Base-by-base conservation (phyloP, 495 filamentous ascomycete genomes). In the Astrothelium macrocarpum region DNA sequence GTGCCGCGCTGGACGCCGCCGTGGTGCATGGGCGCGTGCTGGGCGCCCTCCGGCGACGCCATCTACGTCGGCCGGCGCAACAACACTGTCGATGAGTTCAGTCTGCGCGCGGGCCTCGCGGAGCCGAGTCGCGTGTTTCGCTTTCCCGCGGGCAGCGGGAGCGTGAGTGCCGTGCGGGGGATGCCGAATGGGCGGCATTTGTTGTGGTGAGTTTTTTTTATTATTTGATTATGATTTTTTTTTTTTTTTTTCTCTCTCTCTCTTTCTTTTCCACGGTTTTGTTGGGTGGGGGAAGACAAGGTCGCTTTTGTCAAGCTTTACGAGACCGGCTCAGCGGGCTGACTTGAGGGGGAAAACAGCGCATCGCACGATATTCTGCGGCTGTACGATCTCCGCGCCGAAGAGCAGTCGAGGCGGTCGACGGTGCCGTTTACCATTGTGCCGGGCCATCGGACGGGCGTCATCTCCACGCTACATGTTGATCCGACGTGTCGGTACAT, bases 1-100 rank as follows among this genome's bases (percentile, higher is more conserved):
- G 79, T 78, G 18, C 87, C 88, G 60, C 78, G 81, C 11, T 79
- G 77, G 26, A 85, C 87, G 7, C 91, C 95, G 2, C 94, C 91
- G 10, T 98, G 95, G 95, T 97, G 92, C 74, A 97, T 96, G 87
- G 90, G 87, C 65, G 91, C 90, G n/a, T 95, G 90, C 75, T 98
- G 95, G 94, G 91, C 87, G 65, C 91, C 91, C 1, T 89, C 96
- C 75, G 94, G 94, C 29, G 97, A 98, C 74, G 92, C 82, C 75
- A 91, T 98, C 62, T 98, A 96, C 75, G 91, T 88, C 18, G 94
- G 94, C 4, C 83, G 94, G 42, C 81, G 95, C 61, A 98, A 97
- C 74, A 89, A 90, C 62, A 95, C 90, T 0, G 94, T 98, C 1
- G 94, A 98, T 64, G 94, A 98, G 72, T 98, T 87, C 74, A 90